Evolutionary conservation across 768 basidiomycete species (phyloP).

Genomic region (Psilocybe sp.): DNA sequence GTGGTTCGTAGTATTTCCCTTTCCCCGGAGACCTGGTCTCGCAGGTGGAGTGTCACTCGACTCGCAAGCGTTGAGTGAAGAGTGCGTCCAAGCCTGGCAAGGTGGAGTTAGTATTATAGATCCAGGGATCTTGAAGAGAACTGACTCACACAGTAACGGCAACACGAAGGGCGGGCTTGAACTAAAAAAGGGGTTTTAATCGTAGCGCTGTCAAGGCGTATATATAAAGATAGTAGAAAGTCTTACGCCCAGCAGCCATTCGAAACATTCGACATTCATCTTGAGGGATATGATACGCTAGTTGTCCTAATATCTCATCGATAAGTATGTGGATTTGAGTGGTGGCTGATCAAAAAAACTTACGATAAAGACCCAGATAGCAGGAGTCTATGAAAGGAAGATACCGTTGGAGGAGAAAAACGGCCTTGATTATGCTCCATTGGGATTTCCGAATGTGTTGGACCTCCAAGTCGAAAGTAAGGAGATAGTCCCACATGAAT

Average conservation of each 20-base stretch:
- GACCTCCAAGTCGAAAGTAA: conserved; percentile 11
- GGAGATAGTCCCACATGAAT: conserved; percentile 10
- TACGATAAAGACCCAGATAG: conserved; percentile 8
- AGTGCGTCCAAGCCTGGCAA: too few relatives aligned
- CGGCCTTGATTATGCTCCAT: conserved; percentile 8
- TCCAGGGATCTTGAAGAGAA: too few relatives aligned
- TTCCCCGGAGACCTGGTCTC: too few relatives aligned
- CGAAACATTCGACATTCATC: conserved; percentile 3
- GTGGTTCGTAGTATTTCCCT: too few relatives aligned
- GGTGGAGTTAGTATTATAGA: too few relatives aligned
- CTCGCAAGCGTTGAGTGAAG: too few relatives aligned
- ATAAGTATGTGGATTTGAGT: neutral
- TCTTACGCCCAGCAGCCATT: conserved; percentile 6
- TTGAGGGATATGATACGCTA: neutral
- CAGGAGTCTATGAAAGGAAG: conserved; percentile 11
- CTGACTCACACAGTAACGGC: too few relatives aligned
- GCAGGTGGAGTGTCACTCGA: too few relatives aligned
- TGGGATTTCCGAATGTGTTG: conserved; percentile 9
- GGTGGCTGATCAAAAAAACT: neutral
- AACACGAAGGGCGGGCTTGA: too few relatives aligned
- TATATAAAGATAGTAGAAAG: too few relatives aligned
- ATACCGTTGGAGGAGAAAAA: conserved; percentile 12
- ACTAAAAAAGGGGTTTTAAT: too few relatives aligned
- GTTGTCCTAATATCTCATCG: conserved; percentile 1
- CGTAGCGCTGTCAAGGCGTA: too few relatives aligned